These are phyloP conservation scores for Fomitopsis pinicola DNA, from an alignment of 1,284 basidiomycete species.

Conservation along the genomic window DNA sequence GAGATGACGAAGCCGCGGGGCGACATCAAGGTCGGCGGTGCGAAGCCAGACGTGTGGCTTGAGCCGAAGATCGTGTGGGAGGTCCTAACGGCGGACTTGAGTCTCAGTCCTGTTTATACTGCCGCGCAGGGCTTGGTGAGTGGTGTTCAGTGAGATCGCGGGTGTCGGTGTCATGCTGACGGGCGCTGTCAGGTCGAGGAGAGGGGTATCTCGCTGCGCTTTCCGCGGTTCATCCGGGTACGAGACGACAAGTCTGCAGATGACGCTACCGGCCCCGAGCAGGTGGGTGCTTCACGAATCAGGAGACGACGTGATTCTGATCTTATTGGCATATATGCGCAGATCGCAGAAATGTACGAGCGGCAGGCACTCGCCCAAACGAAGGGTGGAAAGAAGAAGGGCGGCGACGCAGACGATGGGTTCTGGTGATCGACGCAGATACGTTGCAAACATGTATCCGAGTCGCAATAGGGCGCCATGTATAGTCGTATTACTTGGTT, in stretches of 20 bases:
- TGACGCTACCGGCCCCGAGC: conserved; percentile 89
- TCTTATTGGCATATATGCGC: conserved; percentile 18
- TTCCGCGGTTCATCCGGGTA: conserved; percentile 90
- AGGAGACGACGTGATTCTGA: background rate
- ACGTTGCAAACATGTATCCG: background rate
- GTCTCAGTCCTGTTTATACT: conserved; percentile 94
- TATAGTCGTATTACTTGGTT: conserved; percentile 4
- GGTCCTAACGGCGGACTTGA: conserved; percentile 95
- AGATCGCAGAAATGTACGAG: conserved; percentile 97
- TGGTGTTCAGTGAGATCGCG: conserved; percentile 11
- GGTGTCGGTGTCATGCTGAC: background rate
- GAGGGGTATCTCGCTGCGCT: conserved; percentile 90
- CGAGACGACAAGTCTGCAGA: conserved; percentile 93
- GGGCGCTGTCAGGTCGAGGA: conserved; percentile 63
- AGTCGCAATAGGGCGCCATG: background rate
- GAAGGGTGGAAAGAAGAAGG: conserved; percentile 63
- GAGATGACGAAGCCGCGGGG: conserved; percentile 70
- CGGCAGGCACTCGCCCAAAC: conserved; percentile 80
- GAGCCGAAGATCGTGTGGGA: conserved; percentile 97
- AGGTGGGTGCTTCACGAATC: conserved; percentile 43
- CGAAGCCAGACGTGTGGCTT: conserved; percentile 94
- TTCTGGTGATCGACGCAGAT: conserved; percentile 66
- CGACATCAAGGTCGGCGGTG: conserved; percentile 81
- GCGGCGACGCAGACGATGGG: conserved; percentile 72
- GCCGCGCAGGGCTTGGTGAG: conserved; percentile 93